phyloP scores from a whole-genome alignment of 768 basidiomycete genomes.

The Omphalotus guepiniiformis region DNA sequence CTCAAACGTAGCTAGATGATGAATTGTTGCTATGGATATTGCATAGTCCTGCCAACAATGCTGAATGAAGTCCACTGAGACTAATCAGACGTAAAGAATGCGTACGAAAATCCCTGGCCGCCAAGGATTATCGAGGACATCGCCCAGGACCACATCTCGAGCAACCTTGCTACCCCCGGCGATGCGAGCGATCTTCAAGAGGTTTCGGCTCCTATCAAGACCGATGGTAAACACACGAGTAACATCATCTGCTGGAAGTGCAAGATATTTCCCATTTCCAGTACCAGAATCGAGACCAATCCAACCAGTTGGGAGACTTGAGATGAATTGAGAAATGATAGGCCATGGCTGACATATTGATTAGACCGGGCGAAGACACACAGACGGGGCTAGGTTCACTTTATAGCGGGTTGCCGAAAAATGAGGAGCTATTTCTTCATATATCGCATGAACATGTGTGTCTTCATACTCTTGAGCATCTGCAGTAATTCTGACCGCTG shows the following conservation, averaged over 20 bases:
- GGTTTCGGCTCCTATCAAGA: slow-evolving; percentile 75
- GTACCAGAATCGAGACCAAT: slow-evolving; percentile 93
- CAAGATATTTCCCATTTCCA: slow-evolving; percentile 97
- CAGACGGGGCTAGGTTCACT: slow-evolving; percentile 33
- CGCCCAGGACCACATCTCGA: slow-evolving; percentile 78
- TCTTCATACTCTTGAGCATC: slow-evolving; percentile 63
- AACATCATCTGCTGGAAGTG: slow-evolving; percentile 61
- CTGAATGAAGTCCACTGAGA: neutral
- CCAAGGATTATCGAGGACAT: slow-evolving; percentile 73
- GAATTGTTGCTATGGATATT: slow-evolving; percentile 96
- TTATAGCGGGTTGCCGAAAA: slow-evolving; percentile 91
- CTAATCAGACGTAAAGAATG: slow-evolving; percentile 15
- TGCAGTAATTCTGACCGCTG: slow-evolving; percentile 37
- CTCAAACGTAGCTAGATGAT: slow-evolving; percentile 82
- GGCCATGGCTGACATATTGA: slow-evolving; percentile 73
- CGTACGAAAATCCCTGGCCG: slow-evolving; percentile 77
- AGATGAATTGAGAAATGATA: slow-evolving; percentile 72
- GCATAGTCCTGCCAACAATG: slow-evolving; percentile 71
- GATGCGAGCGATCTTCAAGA: slow-evolving; percentile 70
- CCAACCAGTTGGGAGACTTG: slow-evolving; percentile 67
- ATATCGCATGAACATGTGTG: slow-evolving; percentile 75
- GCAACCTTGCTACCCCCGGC: slow-evolving; percentile 42
- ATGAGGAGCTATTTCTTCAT: slow-evolving; percentile 81
- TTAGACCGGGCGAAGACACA: neutral
- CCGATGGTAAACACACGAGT: slow-evolving; percentile 70